Evolutionary conservation across 139 green algal genomes (phyloP).

Genomic region (Ulvella scutata): DNA sequence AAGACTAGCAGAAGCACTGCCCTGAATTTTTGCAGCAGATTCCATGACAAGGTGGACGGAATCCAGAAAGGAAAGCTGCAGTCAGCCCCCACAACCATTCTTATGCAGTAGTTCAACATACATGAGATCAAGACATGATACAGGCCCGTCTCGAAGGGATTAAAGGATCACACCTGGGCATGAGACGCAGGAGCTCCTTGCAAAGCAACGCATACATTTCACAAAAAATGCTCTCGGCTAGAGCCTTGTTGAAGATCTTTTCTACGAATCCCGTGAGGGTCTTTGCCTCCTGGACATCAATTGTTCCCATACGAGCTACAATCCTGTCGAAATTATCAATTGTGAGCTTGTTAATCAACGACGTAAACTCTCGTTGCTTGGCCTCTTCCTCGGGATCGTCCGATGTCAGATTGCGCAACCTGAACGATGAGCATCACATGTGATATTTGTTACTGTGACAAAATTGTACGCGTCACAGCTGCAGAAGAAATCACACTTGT

Average conservation of each 20-base stretch:
- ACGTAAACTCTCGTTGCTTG: conserved; percentile 81
- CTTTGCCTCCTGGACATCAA: conserved; percentile 55
- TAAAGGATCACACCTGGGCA: conserved; percentile 17
- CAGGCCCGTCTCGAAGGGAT: too few relatives aligned
- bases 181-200: conserved; percentile 14
- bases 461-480: too few relatives aligned
- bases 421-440: too few relatives aligned
- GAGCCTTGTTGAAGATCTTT: conserved; percentile 95
- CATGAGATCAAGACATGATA: too few relatives aligned
- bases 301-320: conserved; percentile 39
- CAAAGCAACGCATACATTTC: conserved; percentile 86
- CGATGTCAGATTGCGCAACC: conserved; percentile 23
- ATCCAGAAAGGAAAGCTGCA: too few relatives aligned
- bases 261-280: conserved; percentile 74
- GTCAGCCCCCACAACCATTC: too few relatives aligned
- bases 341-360: conserved; percentile 97
- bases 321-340: conserved; percentile 92
- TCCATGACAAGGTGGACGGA: too few relatives aligned
- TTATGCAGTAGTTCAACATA: too few relatives aligned
- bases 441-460: too few relatives aligned
- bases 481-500: neutral
- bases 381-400: conserved; percentile 86
- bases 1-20: too few relatives aligned
- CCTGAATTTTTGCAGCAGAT: too few relatives aligned
- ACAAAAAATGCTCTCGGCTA: conserved; percentile 88